Base-by-base conservation (phyloP, 1,284 basidiomycete species). In the Boletus smithii region DNA sequence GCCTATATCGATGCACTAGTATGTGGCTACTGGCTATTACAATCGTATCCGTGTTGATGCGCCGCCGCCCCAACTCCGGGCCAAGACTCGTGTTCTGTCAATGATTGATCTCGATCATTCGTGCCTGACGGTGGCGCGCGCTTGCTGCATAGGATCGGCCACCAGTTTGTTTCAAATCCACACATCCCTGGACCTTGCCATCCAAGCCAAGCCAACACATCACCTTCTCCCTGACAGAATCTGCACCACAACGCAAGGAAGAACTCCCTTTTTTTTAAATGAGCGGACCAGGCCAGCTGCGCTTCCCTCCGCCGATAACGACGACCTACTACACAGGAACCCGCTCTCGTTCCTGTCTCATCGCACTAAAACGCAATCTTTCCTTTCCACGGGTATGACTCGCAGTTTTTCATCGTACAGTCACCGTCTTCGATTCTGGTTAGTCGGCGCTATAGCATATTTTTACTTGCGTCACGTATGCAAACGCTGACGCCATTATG, bases 221-320 rank as follows among this genome's bases (percentile, higher is more conserved):
- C n/a, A n/a, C n/a, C 14, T 36, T 36, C 13, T 36, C 20, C 22
- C 13, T n/a, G 14, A 23, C 35, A 36, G 35, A 16, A 36, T 36
- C 8, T 8, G 16, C 31, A 32, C n/a, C 7, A 32, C n/a, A 5
- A 32, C 31, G 31, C n/a, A 32, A 32, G n/a, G n/a, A 36, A 23
- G 22, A 35, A 35, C 13, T 14, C 33, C 13, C 18, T 35, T 35
- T 18, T 35, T 22, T 13, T n/a, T n/a, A n/a, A 16, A 44, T 31
- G 35, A 37, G 37, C 35, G n/a, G n/a, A n/a, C 16, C 11, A 27
- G 22, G 22, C 17, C 10, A 17, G 41, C 20, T 32, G 23, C 0
- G 23, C 48, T 23, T 58, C 35, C 43, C 39, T 56, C 58, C 60
- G 61, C 56, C 56, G 58, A 57, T 42, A 30, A 40, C 38, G 29